Evolutionary conservation across 345 rosid genomes (phyloP), one percentile per base, ranked within the genome.

Genomic region (Lumnitzera racemosa): DNA sequence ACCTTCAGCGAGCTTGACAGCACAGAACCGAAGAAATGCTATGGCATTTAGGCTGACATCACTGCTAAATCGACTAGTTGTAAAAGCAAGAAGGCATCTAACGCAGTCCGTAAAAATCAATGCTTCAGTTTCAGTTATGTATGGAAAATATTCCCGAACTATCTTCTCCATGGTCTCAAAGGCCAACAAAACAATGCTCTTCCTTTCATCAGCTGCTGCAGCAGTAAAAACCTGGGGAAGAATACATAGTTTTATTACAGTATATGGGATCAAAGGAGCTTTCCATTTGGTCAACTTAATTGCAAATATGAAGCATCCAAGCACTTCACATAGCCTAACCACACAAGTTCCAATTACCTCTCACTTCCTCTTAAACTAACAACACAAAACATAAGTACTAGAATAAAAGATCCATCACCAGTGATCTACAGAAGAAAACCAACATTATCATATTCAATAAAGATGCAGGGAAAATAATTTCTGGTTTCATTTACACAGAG

Each of bases 21-120:
- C 96, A 78, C 96, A 91, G 72, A 87, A 89, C 55, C 96, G 91
- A 62, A 91, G 90, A 82, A 91, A 87, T 53, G 96, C 96, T 61
- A 91, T 89, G 46, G 98, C 96, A 82, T 92, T 87, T 74, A 89
- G 89, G 82, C 95, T 85, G 53, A 91, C 92, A 75, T 89, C 98
- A 62, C 80, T 80, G 75, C 87, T 83, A 74, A 91, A 89, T 65
- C 81, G 76, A 77, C 90, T 89, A 47, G 81, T 89, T 14, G 96
- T 92, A 83, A 92, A 92, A 73, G 95, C 81, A 48, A 84, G 77
- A 51, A 92, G 96, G 80, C 98, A 92, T 75, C 78, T 81, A 71
- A 92, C 96, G 71, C 98, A 92, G 66, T 87, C 96, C 5, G 96
- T 89, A 72, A 92, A 92, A 56, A 86, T 87, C 68, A 88, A 74